Percentiles rank a stretch among this genome's conserved stretches.
Conservation (phyloP, 2,329 filamentous ascomycete genomes). For the Fusarium sarcochroum region DNA sequence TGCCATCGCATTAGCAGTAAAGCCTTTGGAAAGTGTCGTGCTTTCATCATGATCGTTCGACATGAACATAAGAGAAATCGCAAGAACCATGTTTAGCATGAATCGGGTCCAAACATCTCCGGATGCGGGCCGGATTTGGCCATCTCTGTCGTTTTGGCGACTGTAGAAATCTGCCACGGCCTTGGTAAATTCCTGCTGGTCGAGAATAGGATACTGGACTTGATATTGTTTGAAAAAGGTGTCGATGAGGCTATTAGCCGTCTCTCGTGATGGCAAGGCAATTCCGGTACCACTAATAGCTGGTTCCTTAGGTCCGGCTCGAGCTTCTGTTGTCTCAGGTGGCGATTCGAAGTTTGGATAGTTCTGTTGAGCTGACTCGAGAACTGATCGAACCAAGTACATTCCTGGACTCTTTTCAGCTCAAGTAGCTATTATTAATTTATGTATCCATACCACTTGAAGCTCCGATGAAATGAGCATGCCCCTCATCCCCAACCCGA, state of each 20-base stretch:
- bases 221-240: conserved; percentile 17
- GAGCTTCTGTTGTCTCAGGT: neutral
- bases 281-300: neutral
- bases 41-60: conserved; percentile 10
- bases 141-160: neutral
- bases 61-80: conserved; percentile 16
- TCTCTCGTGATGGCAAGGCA: conserved; percentile 1
- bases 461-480: conserved; percentile 1
- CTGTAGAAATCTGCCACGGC: conserved; percentile 7
- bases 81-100: conserved; percentile 27
- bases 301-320: neutral
- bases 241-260: conserved; percentile 5
- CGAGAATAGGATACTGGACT: conserved; percentile 18
- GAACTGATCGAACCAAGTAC: conserved; percentile 21
- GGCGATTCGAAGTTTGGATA: conserved; percentile 12
- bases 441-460: conserved; percentile 3
- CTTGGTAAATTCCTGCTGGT: conserved; percentile 4
- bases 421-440: too few species aligned
- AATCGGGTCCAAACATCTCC: conserved; percentile 7
- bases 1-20: conserved; percentile 14
- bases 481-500: neutral
- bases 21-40: neutral
- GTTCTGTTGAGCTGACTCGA: conserved; percentile 19
- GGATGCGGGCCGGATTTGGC: rapidly evolving
- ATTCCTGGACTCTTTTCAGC: conserved; percentile 1